These are phyloP conservation scores for Aspergillus sp. DNA, from an alignment of 2,329 filamentous ascomycete genomes.

Conservation along the genomic window DNA sequence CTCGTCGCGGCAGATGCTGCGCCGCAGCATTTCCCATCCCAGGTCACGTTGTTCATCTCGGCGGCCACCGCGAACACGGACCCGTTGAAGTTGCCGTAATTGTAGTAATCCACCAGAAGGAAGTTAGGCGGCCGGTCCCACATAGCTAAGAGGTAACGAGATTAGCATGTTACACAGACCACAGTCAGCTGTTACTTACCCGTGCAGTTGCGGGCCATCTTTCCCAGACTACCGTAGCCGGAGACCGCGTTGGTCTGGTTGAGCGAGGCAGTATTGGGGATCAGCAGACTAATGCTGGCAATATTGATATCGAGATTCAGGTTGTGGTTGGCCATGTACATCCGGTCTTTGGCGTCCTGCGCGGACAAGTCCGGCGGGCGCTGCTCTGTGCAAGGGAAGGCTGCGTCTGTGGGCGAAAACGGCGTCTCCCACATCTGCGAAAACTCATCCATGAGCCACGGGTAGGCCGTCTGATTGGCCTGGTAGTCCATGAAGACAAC, in stretches of 20 bases:
- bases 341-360: slow-evolving; percentile 58
- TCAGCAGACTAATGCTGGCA: slow-evolving; percentile 63
- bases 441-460: slow-evolving; percentile 87
- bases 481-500: slow-evolving; percentile 84
- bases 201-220: slow-evolving; percentile 64
- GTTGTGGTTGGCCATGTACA: slow-evolving; percentile 91
- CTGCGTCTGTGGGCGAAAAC: slow-evolving; percentile 69
- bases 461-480: slow-evolving; percentile 74
- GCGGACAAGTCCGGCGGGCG: slow-evolving; percentile 68
- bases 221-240: slow-evolving; percentile 67
- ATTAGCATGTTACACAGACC: slow-evolving; percentile 17
- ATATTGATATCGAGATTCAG: slow-evolving; percentile 76
- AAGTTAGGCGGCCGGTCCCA: slow-evolving; percentile 75
- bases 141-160: slow-evolving; percentile 29
- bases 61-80: slow-evolving; percentile 77
- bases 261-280: slow-evolving; percentile 70
- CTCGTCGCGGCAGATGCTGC: slow-evolving; percentile 28
- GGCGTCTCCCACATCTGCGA: slow-evolving; percentile 88
- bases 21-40: slow-evolving; percentile 51
- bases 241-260: slow-evolving; percentile 70
- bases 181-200: slow-evolving; percentile 32
- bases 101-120: slow-evolving; percentile 84
- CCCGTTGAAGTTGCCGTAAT: slow-evolving; percentile 66
- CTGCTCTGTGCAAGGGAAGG: slow-evolving; percentile 77
- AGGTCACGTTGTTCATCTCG: slow-evolving; percentile 70